These are phyloP conservation scores for Phlyctochytrium planicorne DNA, from an alignment of 192 early-diverging fungal species.

Conservation along the genomic window DNA sequence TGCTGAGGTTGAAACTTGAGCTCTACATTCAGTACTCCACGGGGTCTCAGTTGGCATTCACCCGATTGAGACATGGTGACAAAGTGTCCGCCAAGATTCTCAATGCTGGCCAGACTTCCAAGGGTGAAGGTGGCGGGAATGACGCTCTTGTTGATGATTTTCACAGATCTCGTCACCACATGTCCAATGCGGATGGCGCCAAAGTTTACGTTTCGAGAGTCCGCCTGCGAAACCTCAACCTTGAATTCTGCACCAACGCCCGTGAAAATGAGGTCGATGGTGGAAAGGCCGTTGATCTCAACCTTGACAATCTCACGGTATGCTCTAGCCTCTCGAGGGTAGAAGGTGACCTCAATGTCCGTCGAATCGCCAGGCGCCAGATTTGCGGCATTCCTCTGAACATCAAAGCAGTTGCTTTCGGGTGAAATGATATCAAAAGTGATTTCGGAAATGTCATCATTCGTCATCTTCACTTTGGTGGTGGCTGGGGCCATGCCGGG, in stretches of 20 bases:
- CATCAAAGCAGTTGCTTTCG: slow-evolving; percentile 39
- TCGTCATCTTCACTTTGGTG: slow-evolving; percentile 42
- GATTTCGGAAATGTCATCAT: slow-evolving; percentile 53
- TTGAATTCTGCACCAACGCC: slow-evolving; percentile 51
- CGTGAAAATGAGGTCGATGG: slow-evolving; percentile 37
- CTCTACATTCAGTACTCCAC: slow-evolving; percentile 43
- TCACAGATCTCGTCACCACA: slow-evolving; percentile 29
- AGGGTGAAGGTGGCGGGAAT: slow-evolving; percentile 46
- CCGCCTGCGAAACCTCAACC: slow-evolving; percentile 43
- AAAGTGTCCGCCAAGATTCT: slow-evolving; percentile 28
- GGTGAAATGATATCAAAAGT: slow-evolving; percentile 38
- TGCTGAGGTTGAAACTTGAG: slow-evolving; percentile 47
- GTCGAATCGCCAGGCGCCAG: slow-evolving; percentile 44
- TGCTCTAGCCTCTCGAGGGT: slow-evolving; percentile 39
- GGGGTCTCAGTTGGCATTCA: slow-evolving; percentile 40
- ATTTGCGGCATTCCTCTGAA: slow-evolving; percentile 26
- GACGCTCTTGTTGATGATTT: slow-evolving; percentile 52
- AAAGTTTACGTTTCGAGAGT: slow-evolving; percentile 51
- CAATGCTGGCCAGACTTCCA: slow-evolving; percentile 38
- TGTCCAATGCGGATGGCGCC: slow-evolving; percentile 56
- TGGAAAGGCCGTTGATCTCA: slow-evolving; percentile 53
- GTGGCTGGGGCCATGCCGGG: slow-evolving; percentile 39
- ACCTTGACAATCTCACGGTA: slow-evolving; percentile 54
- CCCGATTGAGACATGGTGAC: slow-evolving; percentile 33
- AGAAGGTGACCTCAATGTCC: slow-evolving; percentile 44